Evolutionary conservation across 345 rosid genomes (phyloP), one percentile per base, ranked within the genome.

Genomic region (Boechera retrofracta): DNA sequence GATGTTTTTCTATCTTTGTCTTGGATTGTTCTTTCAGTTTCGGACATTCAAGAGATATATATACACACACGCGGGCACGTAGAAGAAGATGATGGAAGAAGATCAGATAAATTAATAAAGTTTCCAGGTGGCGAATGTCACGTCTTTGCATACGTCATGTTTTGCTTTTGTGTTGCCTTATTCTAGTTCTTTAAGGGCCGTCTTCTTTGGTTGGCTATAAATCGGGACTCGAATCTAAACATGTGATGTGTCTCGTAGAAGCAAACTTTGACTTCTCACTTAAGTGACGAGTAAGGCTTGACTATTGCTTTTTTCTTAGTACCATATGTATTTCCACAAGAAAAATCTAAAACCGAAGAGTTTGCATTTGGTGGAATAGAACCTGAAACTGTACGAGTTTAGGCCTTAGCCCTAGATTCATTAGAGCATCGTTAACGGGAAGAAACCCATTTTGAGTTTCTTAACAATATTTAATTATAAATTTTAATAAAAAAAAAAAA

Each of bases 131-230:
- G 21, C 21, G 21, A 18, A 18, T 18, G 13, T 36, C 15, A 75
- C 55, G 78, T 75, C 60, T 75, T 36, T 75, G 67, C 73, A 66
- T 10, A 57, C 78, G 79, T 67, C 79, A 68, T 51, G 0, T 24
- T 36, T 18, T 49, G 6, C 13, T 13, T 68, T 60, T 49, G 48
- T 35, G 31, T 18, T 57, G 6, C 9, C 3, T 31, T 53, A 6
- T 44, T 49, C 4, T 35, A 0, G 26, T 66, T 66, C 51, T 18
- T 18, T 18, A 1, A 16, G 16, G 21, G 21, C 21, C 21, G 21
- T 18, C 21, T 18, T 18, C 6, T 35, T 65, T 74, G 72, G 72
- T 45, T 45, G 41, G 65, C 78, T 54, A 54, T 42, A 39, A 39
- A 70, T 8, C 24, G 55, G 64, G 71, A 73, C 32, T 64, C 47